Evolutionary conservation across 2,329 filamentous ascomycete genomes (phyloP).

Genomic region (Cadophora sp.): DNA sequence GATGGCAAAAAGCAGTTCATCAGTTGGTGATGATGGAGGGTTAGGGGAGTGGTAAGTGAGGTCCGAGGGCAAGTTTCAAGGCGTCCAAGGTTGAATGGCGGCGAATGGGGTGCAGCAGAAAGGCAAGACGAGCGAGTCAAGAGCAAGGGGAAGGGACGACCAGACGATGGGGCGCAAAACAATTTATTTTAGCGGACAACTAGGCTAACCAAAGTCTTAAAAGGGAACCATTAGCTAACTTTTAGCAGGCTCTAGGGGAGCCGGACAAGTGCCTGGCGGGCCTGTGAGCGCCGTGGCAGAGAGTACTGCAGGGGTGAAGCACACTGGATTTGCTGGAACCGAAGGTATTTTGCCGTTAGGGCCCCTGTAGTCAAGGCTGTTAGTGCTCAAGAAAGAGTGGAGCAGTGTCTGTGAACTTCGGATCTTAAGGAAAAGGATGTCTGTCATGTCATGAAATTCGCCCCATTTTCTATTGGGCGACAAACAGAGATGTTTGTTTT

Average conservation of each 20-base stretch:
- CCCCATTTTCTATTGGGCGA: slow-evolving; percentile 12
- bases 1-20: neutral
- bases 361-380: neutral
- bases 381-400: neutral
- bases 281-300: neutral
- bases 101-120: slow-evolving; percentile 3
- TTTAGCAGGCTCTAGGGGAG: slow-evolving; percentile 7
- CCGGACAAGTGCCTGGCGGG: slow-evolving; percentile 6
- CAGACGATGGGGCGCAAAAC: neutral
- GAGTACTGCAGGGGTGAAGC: neutral
- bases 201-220: neutral
- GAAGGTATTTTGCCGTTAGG: slow-evolving; percentile 8
- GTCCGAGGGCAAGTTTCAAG: slow-evolving; percentile 14
- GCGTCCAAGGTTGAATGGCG: slow-evolving; percentile 5
- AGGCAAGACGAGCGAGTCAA: slow-evolving; percentile 9
- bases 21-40: neutral
- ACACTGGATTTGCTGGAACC: slow-evolving; percentile 5
- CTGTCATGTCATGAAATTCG: slow-evolving; percentile 12
- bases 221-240: slow-evolving; percentile 2
- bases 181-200: slow-evolving; percentile 4
- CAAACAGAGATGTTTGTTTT: neutral
- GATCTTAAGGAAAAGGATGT: slow-evolving; percentile 7
- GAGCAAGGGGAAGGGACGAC: slow-evolving; percentile 3
- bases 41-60: neutral
- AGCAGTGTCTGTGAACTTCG: neutral